Evolutionary conservation across 1,284 basidiomycete species (phyloP).

Genomic region (Schizophyllum commune): DNA sequence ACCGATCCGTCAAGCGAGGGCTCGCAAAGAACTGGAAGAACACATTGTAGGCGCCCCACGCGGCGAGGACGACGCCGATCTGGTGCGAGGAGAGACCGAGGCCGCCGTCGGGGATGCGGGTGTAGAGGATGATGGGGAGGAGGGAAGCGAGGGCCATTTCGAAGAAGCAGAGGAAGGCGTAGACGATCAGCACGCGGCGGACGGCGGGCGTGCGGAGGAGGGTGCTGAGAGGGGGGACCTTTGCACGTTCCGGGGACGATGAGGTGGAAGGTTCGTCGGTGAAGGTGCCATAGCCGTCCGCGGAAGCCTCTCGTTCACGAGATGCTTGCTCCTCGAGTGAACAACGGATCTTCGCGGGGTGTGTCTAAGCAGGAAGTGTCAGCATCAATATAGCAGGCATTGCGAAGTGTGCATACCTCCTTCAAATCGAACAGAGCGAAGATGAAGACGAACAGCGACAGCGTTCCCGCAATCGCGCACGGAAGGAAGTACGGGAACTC

Average conservation of each 20-base stretch:
- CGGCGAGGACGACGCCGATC: slow-evolving; percentile 23
- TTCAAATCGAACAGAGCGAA: slow-evolving; percentile 21
- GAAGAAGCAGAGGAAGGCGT: slow-evolving; percentile 1
- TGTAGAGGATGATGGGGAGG: slow-evolving; percentile 25
- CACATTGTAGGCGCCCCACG: slow-evolving; percentile 22
- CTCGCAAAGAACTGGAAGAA: slow-evolving; percentile 20
- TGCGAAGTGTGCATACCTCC: slow-evolving; percentile 23
- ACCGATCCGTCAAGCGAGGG: slow-evolving; percentile 14
- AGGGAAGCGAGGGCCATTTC: slow-evolving; percentile 23
- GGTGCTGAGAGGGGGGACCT: background rate
- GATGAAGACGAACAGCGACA: slow-evolving; percentile 21
- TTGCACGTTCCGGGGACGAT: too few species aligned
- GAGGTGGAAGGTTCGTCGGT: background rate
- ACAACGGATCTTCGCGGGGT: background rate
- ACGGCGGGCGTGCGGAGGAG: background rate
- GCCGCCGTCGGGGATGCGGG: slow-evolving; percentile 22
- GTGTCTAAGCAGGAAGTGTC: background rate
- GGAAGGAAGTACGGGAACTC: slow-evolving; percentile 36
- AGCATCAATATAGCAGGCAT: too few species aligned
- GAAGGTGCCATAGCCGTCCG: too few species aligned
- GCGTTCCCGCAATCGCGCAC: slow-evolving; percentile 24
- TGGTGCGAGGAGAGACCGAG: slow-evolving; percentile 23
- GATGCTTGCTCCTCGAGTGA: background rate
- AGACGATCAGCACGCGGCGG: background rate
- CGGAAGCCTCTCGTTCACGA: too few species aligned